Evolutionary conservation across 306 rosid genomes (phyloP).

Genomic region (Vigna angularis): DNA sequence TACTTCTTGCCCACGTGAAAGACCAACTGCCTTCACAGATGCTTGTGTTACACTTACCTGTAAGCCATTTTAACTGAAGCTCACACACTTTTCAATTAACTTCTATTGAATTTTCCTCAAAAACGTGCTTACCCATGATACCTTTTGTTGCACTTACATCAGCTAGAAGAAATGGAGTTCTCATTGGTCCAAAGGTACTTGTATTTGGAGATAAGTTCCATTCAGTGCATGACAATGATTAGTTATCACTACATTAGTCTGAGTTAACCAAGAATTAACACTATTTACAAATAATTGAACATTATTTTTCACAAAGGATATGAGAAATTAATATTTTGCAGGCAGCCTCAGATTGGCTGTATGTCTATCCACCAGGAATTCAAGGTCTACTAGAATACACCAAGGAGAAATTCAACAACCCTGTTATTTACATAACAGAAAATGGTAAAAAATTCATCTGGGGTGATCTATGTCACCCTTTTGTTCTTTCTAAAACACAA

Average conservation of each 20-base stretch:
- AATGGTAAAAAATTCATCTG: constrained; percentile 56
- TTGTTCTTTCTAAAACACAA: not conserved
- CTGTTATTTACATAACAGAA: constrained; percentile 67
- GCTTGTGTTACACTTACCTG: constrained; percentile 45
- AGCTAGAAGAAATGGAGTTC: constrained; percentile 50
- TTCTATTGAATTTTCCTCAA: constrained; percentile 2
- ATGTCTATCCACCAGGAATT: constrained; percentile 67
- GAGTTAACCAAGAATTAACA: constrained; percentile 5
- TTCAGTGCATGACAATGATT: constrained; percentile 19
- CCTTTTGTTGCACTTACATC: constrained; percentile 39
- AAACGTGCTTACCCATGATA: constrained; percentile 8
- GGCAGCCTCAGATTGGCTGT: constrained; percentile 61
- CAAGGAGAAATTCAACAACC: constrained; percentile 58
- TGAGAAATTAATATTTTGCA: constrained; percentile 42
- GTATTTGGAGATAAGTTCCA: constrained; percentile 30
- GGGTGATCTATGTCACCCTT: not conserved
- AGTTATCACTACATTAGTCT: not conserved
- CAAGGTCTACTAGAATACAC: constrained; percentile 53
- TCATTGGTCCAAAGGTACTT: constrained; percentile 67
- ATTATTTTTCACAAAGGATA: not conserved
- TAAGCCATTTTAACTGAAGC: constrained; percentile 43
- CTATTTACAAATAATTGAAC: constrained; percentile 1
- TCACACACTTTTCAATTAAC: constrained; percentile 18
- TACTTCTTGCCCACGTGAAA: constrained; percentile 37
- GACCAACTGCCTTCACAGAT: constrained; percentile 46